Percentiles rank a stretch among this genome's conserved stretches.
Evolutionary conservation across 2,329 filamentous ascomycete genomes (phyloP).

Genomic region (Ceratocystis harringtonii): DNA sequence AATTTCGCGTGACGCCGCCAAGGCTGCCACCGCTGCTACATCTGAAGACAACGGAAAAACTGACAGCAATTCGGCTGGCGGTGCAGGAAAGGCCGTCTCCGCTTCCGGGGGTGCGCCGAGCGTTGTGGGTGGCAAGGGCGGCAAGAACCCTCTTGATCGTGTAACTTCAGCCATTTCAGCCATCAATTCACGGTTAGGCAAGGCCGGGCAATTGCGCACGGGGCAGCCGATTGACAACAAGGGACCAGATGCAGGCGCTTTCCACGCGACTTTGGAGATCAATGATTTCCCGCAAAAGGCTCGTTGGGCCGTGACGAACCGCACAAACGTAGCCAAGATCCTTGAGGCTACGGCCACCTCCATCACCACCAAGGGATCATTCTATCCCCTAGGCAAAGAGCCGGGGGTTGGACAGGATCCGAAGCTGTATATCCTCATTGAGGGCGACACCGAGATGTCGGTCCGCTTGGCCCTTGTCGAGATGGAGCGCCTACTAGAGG

Average conservation of each 20-base stretch:
- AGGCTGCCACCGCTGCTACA: constrained; percentile 25
- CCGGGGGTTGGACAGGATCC: constrained; percentile 60
- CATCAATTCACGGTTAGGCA: constrained; percentile 81
- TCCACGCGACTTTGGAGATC: constrained; percentile 94
- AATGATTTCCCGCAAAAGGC: constrained; percentile 99
- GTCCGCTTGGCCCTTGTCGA: constrained; percentile 85
- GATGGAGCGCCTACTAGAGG: constrained; percentile 71
- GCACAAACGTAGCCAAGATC: constrained; percentile 97
- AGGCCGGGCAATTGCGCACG: constrained; percentile 74
- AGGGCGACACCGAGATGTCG: constrained; percentile 87
- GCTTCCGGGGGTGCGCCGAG: constrained; percentile 24
- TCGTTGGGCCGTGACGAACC: constrained; percentile 94
- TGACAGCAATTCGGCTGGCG: constrained; percentile 11
- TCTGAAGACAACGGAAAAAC: constrained; percentile 20
- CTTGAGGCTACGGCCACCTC: constrained; percentile 86
- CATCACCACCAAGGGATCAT: constrained; percentile 93
- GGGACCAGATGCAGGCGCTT: constrained; percentile 88
- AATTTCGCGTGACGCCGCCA: constrained; percentile 36
- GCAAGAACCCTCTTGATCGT: constrained; percentile 61
- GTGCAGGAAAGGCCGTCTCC: constrained; percentile 21
- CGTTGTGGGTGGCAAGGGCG: constrained; percentile 38
- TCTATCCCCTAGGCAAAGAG: constrained; percentile 69
- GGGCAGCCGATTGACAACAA: constrained; percentile 97
- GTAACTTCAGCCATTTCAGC: constrained; percentile 80
- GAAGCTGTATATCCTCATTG: constrained; percentile 96